Percentiles rank a stretch among this genome's conserved stretches.
Conservation (phyloP, 495 filamentous ascomycete genomes). For the Rostrohypoxylon terebratum region DNA sequence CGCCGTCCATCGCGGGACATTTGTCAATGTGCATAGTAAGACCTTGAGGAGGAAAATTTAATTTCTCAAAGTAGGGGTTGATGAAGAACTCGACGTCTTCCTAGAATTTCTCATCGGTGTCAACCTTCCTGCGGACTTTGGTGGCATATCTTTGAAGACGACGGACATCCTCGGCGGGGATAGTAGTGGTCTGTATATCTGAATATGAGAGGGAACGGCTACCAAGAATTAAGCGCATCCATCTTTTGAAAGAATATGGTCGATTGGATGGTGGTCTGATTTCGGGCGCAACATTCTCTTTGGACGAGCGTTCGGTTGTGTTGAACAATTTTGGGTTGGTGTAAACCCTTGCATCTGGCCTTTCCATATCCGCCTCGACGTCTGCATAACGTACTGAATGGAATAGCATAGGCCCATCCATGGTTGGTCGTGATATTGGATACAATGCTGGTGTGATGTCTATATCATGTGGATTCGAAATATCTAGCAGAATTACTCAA, state of each 20-base stretch:
- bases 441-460: not conserved
- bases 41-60: constrained; percentile 43
- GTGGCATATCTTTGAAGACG: constrained; percentile 32
- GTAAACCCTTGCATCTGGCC: too few relatives aligned
- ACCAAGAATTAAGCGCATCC: constrained; percentile 44
- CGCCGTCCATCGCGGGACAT: constrained; percentile 52
- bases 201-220: constrained; percentile 15
- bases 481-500: not conserved
- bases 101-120: constrained; percentile 31
- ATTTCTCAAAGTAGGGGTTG: constrained; percentile 20
- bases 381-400: too few relatives aligned
- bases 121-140: not conserved
- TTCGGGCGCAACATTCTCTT: constrained; percentile 32
- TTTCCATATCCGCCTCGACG: too few relatives aligned
- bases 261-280: constrained; percentile 30
- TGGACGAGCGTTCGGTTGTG: constrained; percentile 39
- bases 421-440: too few relatives aligned
- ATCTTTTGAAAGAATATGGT: constrained; percentile 45
- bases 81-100: constrained; percentile 8
- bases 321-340: constrained; percentile 29
- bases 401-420: too few relatives aligned
- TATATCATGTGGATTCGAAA: not conserved
- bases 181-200: constrained; percentile 27
- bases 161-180: constrained; percentile 21
- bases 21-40: constrained; percentile 50